Percentiles rank a stretch among this genome's conserved stretches.
phyloP scores from a whole-genome alignment of 108 stramenopile species.

The Nannochloropsis salina region DNA sequence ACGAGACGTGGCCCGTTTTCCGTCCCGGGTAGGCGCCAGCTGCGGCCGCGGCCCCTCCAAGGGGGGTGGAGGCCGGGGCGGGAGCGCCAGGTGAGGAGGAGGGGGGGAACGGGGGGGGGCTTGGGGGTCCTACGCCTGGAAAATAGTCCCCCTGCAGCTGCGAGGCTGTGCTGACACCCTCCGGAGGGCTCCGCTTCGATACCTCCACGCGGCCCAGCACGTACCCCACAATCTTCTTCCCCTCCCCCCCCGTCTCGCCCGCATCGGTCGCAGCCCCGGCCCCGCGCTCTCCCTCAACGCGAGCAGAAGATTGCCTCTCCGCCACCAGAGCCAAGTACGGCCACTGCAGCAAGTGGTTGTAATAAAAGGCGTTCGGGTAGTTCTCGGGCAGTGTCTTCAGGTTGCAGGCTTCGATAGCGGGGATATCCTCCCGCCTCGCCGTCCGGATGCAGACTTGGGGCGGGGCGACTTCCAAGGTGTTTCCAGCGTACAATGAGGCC shows the following conservation, averaged over 20 bases:
- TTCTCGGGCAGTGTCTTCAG: constrained; percentile 44
- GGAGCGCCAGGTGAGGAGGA: constrained; percentile 12
- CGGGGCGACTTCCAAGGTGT: background rate
- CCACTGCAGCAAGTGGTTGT: constrained; percentile 38
- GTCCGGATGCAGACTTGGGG: constrained; percentile 30
- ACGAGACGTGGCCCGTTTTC: constrained; percentile 34
- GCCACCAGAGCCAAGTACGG: constrained; percentile 41
- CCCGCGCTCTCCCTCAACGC: background rate
- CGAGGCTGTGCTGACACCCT: background rate
- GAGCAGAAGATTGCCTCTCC: constrained; percentile 22
- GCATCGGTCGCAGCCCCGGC: background rate
- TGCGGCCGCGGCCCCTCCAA: background rate
- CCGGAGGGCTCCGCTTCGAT: background rate
- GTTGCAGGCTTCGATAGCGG: constrained; percentile 27
- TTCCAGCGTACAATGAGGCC: background rate
- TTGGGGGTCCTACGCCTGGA: background rate
- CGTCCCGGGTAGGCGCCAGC: background rate
- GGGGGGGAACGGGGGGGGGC: background rate
- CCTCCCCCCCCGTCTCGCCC: background rate
- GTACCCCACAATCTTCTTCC: constrained; percentile 36
- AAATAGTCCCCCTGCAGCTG: background rate
- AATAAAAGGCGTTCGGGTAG: constrained; percentile 41
- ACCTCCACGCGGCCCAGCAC: constrained; percentile 38
- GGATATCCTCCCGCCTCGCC: constrained; percentile 35
- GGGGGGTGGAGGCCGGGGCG: background rate